These are phyloP conservation scores for Botryosphaeria agaves DNA, from an alignment of 2,329 filamentous ascomycete species.

Conservation along the genomic window DNA sequence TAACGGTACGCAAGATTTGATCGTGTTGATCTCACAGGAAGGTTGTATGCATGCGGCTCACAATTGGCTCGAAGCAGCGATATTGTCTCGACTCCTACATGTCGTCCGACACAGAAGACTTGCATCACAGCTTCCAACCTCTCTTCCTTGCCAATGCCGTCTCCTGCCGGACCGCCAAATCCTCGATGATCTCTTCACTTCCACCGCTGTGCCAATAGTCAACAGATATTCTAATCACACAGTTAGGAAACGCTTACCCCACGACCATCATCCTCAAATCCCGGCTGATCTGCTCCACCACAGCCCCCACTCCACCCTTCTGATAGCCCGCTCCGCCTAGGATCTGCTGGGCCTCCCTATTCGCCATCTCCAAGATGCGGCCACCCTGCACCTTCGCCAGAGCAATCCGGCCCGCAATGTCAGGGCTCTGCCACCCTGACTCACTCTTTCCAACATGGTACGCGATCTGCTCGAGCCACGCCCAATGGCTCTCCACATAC, in stretches of 20 bases:
- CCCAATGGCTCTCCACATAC: conserved; percentile 15
- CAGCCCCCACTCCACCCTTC: conserved; percentile 29
- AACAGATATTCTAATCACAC: neutral
- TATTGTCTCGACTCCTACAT: no score
- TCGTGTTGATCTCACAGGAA: no score
- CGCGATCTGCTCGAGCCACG: conserved; percentile 15
- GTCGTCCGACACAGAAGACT: no score
- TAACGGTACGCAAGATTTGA: no score
- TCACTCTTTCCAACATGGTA: conserved; percentile 14
- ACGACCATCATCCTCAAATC: conserved; percentile 31
- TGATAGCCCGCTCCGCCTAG: conserved; percentile 36
- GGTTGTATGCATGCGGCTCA: no score
- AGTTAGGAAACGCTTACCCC: conserved; percentile 3
- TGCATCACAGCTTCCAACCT: conserved; percentile 1
- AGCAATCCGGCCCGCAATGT: conserved; percentile 33
- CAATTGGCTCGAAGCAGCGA: no score
- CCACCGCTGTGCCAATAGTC: conserved; percentile 9
- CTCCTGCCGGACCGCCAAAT: conserved; percentile 16
- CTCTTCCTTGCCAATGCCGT: conserved; percentile 8
- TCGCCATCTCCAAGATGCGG: conserved; percentile 33
- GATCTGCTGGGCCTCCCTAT: conserved; percentile 38
- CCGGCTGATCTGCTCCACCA: conserved; percentile 35
- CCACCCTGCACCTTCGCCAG: conserved; percentile 35
- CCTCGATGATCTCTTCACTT: conserved; percentile 15
- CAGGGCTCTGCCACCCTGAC: conserved; percentile 17